Evolutionary conservation across 106 monocot species (phyloP).

Genomic region (Dioscorea zingiberensis): DNA sequence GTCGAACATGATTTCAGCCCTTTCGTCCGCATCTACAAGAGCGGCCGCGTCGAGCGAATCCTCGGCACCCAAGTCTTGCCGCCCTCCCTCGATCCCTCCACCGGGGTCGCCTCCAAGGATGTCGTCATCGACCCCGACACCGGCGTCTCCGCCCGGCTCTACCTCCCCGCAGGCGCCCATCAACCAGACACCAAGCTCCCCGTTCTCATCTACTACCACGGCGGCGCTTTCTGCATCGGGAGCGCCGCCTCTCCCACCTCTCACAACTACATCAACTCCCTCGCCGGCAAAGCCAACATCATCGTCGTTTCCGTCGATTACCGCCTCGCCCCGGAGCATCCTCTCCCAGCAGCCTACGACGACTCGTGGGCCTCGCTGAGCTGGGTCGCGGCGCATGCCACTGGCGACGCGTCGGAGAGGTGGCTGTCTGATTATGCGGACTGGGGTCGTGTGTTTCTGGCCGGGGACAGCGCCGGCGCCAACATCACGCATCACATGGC

Average conservation of each 20-base stretch:
- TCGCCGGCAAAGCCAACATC: not conserved
- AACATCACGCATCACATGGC: not conserved
- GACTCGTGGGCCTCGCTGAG: not conserved
- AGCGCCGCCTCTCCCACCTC: not conserved
- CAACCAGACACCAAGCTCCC: not conserved
- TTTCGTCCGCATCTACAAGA: not conserved
- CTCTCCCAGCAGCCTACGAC: constrained; percentile 1
- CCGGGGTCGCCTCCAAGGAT: not conserved
- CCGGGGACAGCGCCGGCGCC: constrained; percentile 6
- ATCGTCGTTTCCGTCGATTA: constrained; percentile 21
- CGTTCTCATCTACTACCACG: constrained; percentile 3
- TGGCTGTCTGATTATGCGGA: not conserved
- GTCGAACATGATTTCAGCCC: not conserved
- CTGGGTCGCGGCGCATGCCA: no score
- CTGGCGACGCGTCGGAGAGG: not conserved
- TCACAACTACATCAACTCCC: constrained; percentile 1
- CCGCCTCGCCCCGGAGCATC: constrained; percentile 26
- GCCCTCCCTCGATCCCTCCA: not conserved
- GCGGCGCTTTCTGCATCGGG: not conserved
- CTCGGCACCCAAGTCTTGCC: not conserved
- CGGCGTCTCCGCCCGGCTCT: not conserved
- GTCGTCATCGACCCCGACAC: not conserved
- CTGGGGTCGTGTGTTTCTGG: not conserved
- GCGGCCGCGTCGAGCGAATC: constrained; percentile 7
- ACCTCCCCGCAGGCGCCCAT: not conserved